Percentiles rank a stretch among this genome's conserved stretches.
These are phyloP conservation scores for Coemansia sp. DNA, from an alignment of 192 early-diverging fungal species.

Conservation along the genomic window DNA sequence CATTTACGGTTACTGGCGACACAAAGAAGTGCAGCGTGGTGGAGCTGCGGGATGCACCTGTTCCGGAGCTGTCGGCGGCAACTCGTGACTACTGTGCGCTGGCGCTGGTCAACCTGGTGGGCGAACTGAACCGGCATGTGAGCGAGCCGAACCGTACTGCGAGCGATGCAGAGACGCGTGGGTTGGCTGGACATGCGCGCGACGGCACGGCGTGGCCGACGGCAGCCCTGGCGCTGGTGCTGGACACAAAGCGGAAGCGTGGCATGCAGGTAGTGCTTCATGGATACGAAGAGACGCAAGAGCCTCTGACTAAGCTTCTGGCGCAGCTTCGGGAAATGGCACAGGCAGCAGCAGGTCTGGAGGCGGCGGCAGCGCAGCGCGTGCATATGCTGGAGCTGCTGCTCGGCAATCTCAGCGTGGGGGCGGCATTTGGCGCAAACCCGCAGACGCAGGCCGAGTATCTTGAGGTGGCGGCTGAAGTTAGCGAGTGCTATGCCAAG, in stretches of 20 bases:
- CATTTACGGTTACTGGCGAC: constrained; percentile 60
- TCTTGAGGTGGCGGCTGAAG: constrained; percentile 62
- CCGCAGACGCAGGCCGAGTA: constrained; percentile 62
- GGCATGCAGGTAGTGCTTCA: constrained; percentile 11
- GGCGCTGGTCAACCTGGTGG: constrained; percentile 67
- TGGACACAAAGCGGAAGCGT: constrained; percentile 15
- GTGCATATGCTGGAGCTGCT: constrained; percentile 37
- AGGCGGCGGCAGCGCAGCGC: constrained; percentile 19
- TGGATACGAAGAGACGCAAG: constrained; percentile 11
- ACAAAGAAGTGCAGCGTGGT: constrained; percentile 46
- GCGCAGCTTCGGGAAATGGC: constrained; percentile 20
- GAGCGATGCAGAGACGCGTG: constrained; percentile 1
- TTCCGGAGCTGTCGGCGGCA: constrained; percentile 59
- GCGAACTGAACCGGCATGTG: constrained; percentile 56
- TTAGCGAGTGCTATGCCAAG: constrained; percentile 68
- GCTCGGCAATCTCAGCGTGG: constrained; percentile 33
- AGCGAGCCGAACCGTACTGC: background rate
- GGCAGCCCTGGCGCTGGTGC: constrained; percentile 8
- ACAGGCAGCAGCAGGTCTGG: background rate
- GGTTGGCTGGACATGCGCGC: constrained; percentile 3
- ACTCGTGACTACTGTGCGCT: constrained; percentile 62
- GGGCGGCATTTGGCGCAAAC: constrained; percentile 57
- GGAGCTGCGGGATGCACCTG: constrained; percentile 41
- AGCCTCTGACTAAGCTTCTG: constrained; percentile 12
- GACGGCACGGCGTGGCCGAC: constrained; percentile 3